Base-by-base conservation (phyloP, 2,329 filamentous ascomycete species). In the Arthrobotrys iridis region DNA sequence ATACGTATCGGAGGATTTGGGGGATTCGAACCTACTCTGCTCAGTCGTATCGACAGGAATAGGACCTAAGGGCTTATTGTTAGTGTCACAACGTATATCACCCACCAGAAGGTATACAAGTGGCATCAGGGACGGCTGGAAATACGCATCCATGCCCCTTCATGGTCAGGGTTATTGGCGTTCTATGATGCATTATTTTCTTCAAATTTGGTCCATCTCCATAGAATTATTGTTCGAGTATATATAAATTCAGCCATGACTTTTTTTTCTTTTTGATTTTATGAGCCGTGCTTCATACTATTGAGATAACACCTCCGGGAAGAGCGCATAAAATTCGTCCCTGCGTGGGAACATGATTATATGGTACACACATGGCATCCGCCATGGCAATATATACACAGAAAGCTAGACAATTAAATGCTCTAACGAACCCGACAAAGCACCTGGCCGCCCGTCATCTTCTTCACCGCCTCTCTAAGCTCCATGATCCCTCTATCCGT, bases 401-500 rank as follows among this genome's bases (percentile, higher is more conserved):
- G 24, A 18, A 24, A 15, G n/a, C n/a, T n/a, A n/a, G n/a, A n/a
- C n/a, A n/a, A n/a, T n/a, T n/a, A n/a, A n/a, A n/a, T 4, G 26
- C 63, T 4, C 50, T 24, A 79, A 50, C 70, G 62, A 63, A 91
- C 89, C 67, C 92, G 86, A 83, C 91, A 95, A 67, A 97, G 83
- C 73, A 93, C 85, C 82, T 93, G 82, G 0, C 93, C 93, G n/a
- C 93, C 93, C 18, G 93, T 84, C 83, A 89, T 91, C 84, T 88
- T 89, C 81, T 91, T 89, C 67, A 96, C 85, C 73, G 92, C 94
- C 83, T 97, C 93, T 78, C 93, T 86, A 24, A 88, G 86, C 84
- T 97, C 93, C 80, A 97, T 81, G 7, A 96, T 86, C 0, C 93
- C 93, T 77, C 85, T 83, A 80, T 93, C 89, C 15, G 93, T 97